Evolutionary conservation across 2,329 filamentous ascomycete species (phyloP).

Genomic region (Aureobasidium sp.): DNA sequence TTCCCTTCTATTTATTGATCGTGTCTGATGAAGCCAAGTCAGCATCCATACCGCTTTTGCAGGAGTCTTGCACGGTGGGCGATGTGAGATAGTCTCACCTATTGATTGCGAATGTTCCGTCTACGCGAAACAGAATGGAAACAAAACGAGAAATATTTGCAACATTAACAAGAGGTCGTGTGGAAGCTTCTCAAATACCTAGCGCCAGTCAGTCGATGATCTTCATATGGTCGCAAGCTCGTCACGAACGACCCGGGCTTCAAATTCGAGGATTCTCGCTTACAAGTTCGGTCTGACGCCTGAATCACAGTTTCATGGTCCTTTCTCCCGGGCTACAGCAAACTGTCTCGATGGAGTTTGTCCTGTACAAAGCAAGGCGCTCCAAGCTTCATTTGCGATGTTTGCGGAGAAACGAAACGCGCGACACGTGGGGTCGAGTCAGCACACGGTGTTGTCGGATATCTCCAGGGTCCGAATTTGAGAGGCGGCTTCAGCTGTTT

Average conservation of each 20-base stretch:
- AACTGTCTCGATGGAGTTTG: neutral
- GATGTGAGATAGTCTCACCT: neutral
- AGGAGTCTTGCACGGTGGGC: neutral
- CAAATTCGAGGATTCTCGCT: neutral
- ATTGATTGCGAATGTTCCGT: neutral
- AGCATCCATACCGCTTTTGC: neutral
- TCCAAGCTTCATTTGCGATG: constrained; percentile 6
- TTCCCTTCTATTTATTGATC: constrained; percentile 7
- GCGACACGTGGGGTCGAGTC: neutral
- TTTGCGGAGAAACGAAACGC: neutral
- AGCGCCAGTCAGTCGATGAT: neutral
- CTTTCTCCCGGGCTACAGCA: neutral
- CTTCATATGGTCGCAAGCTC: neutral
- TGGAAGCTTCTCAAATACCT: constrained; percentile 4
- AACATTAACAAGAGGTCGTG: neutral
- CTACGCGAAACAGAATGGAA: neutral
- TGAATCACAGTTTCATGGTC: constrained; percentile 6
- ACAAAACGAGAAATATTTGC: neutral
- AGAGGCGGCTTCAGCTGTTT: neutral
- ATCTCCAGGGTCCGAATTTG: neutral
- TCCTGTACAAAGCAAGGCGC: neutral
- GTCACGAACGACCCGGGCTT: neutral
- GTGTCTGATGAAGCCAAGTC: neutral
- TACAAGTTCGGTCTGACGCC: neutral
- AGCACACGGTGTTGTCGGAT: neutral